Evolutionary conservation across 2,329 filamentous ascomycete genomes (phyloP).

Genomic region (Dendryphion nanum): DNA sequence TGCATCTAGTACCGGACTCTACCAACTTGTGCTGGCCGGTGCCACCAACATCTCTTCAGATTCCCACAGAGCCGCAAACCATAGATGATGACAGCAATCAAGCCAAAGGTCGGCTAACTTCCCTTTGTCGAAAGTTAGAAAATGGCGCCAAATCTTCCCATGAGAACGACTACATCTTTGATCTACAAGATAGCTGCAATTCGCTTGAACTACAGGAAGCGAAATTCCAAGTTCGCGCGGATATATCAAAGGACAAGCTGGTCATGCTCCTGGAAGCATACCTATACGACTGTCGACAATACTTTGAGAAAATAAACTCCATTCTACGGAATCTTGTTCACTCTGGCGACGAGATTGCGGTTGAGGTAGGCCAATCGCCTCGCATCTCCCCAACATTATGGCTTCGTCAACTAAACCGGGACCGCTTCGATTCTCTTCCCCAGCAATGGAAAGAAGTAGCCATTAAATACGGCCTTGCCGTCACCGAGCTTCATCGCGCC

Average conservation of each 20-base stretch:
- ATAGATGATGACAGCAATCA: too few species aligned
- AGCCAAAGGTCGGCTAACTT: too few species aligned
- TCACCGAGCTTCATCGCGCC: slow-evolving; percentile 31
- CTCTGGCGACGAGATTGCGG: neutral
- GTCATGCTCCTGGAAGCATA: slow-evolving; percentile 11
- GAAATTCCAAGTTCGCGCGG: neutral
- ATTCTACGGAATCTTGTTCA: slow-evolving; percentile 5
- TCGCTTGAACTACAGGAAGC: slow-evolving; percentile 9
- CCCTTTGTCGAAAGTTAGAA: too few species aligned
- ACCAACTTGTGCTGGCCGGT: too few species aligned
- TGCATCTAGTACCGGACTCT: too few species aligned
- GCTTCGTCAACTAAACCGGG: slow-evolving; percentile 20
- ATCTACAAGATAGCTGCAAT: slow-evolving; percentile 15
- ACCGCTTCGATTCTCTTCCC: slow-evolving; percentile 14
- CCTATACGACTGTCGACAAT: slow-evolving; percentile 9
- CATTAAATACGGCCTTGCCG: slow-evolving; percentile 23
- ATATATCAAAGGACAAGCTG: too few species aligned
- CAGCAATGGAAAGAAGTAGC: slow-evolving; percentile 20
- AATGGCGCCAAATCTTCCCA: too few species aligned
- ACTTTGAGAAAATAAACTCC: slow-evolving; percentile 9
- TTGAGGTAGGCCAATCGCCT: too few species aligned
- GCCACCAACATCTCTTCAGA: too few species aligned
- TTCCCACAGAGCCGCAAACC: too few species aligned
- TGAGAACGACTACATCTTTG: slow-evolving; percentile 17
- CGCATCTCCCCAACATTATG: slow-evolving; percentile 23